phyloP scores from a whole-genome alignment of 306 rosid genomes.

The Bauhinia variegata region DNA sequence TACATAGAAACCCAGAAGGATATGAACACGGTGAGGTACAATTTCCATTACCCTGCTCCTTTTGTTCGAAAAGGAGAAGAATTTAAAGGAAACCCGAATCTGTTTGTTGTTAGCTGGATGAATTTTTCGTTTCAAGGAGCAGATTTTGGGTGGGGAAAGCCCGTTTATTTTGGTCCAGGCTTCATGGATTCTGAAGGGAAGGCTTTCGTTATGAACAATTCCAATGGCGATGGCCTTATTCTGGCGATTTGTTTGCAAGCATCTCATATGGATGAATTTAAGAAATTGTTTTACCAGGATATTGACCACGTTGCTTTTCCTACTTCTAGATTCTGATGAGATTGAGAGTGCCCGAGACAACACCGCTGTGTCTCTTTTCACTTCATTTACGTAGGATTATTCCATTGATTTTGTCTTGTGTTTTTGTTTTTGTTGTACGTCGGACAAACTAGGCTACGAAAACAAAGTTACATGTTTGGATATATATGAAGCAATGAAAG shows the following conservation, averaged over 20 bases:
- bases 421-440: too few species aligned
- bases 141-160: slow-evolving; percentile 47
- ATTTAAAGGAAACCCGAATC: slow-evolving; percentile 34
- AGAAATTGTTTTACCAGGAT: slow-evolving; percentile 22
- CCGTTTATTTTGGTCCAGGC: slow-evolving; percentile 42
- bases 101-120: slow-evolving; percentile 49
- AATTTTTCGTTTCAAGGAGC: slow-evolving; percentile 33
- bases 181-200: slow-evolving; percentile 49
- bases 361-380: too few species aligned
- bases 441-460: too few species aligned
- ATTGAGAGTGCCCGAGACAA: too few species aligned
- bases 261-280: slow-evolving; percentile 37
- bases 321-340: too few species aligned
- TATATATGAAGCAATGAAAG: too few species aligned
- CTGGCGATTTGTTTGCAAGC: slow-evolving; percentile 40
- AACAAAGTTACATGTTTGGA: too few species aligned
- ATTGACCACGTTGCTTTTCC: background rate
- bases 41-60: too few species aligned
- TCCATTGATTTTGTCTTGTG: too few species aligned
- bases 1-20: slow-evolving; percentile 13
- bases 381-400: too few species aligned
- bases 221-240: slow-evolving; percentile 24
- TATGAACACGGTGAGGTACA: slow-evolving; percentile 30
- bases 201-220: slow-evolving; percentile 34
- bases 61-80: too few species aligned